These are phyloP conservation scores for Trichopus zeylanicus DNA, from an alignment of 116 monocot genomes.

Conservation along the genomic window DNA sequence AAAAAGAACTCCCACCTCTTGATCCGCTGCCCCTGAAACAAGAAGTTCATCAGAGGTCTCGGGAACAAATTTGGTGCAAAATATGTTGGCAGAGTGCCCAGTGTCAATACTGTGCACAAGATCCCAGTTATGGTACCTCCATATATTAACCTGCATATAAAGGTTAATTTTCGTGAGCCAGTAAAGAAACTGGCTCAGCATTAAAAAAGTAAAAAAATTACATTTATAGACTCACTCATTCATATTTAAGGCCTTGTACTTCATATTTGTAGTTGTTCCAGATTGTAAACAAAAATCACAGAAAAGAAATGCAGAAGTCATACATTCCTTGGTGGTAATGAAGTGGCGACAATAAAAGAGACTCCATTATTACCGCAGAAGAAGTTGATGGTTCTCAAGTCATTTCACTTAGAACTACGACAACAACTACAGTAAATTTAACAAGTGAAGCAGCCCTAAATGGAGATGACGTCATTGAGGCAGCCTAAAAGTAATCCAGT, in stretches of 20 bases:
- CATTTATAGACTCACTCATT: no score
- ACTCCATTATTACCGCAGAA: background rate
- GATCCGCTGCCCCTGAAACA: slow-evolving; percentile 91
- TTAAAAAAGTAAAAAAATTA: no score
- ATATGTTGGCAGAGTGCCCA: slow-evolving; percentile 89
- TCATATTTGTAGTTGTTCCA: no score
- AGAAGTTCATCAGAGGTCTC: slow-evolving; percentile 86
- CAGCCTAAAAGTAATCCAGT: no score
- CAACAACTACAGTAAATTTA: background rate
- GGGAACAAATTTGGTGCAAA: slow-evolving; percentile 96
- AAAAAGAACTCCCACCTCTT: slow-evolving; percentile 42
- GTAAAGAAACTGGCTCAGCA: background rate
- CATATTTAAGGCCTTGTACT: no score
- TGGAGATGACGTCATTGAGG: no score
- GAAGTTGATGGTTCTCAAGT: background rate
- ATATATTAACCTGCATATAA: slow-evolving; percentile 67
- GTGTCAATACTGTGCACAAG: slow-evolving; percentile 74
- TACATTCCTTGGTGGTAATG: background rate
- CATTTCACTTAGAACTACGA: background rate
- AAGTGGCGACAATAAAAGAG: background rate
- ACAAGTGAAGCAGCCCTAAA: slow-evolving; percentile 1
- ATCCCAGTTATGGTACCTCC: slow-evolving; percentile 52
- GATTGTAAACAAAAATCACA: background rate
- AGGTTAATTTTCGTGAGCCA: background rate
- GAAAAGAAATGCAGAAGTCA: background rate